phyloP scores from a whole-genome alignment of 768 basidiomycete genomes.

The Krasilnikovozyma curviuscula region DNA sequence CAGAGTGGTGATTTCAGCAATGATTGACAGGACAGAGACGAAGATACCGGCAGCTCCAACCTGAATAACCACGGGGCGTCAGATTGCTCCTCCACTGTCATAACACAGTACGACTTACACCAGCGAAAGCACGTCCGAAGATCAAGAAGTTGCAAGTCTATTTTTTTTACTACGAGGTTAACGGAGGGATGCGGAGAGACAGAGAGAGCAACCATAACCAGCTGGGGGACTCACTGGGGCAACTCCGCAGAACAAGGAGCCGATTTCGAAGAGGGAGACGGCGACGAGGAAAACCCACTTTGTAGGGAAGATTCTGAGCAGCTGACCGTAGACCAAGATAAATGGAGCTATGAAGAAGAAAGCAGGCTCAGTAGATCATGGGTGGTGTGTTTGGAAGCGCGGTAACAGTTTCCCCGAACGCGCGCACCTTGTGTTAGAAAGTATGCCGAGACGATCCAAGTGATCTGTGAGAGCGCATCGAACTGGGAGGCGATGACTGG shows the following conservation, averaged over 20 bases:
- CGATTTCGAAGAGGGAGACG: constrained; percentile 31
- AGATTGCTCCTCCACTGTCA: background rate
- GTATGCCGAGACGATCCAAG: constrained; percentile 18
- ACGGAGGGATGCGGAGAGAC: no score
- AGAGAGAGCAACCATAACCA: no score
- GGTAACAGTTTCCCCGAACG: no score
- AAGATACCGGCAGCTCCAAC: constrained; percentile 13
- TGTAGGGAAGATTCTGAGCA: constrained; percentile 22
- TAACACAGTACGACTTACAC: constrained; percentile 30
- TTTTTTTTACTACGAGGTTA: no score
- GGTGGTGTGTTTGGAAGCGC: no score
- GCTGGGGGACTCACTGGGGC: no score
- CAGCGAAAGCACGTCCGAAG: constrained; percentile 29
- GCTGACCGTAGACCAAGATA: constrained; percentile 4
- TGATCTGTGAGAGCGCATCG: constrained; percentile 20
- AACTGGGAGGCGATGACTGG: constrained; percentile 24
- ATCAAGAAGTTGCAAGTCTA: background rate
- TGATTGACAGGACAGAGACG: constrained; percentile 17
- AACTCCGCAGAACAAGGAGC: constrained; percentile 31
- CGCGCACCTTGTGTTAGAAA: constrained; percentile 5
- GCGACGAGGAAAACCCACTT: constrained; percentile 22
- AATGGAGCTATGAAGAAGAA: background rate
- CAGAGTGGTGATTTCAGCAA: constrained; percentile 17
- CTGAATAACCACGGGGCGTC: no score
- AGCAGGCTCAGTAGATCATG: no score